Evolutionary conservation across 2,329 filamentous ascomycete species (phyloP).

Genomic region (Talaromyces sp.): DNA sequence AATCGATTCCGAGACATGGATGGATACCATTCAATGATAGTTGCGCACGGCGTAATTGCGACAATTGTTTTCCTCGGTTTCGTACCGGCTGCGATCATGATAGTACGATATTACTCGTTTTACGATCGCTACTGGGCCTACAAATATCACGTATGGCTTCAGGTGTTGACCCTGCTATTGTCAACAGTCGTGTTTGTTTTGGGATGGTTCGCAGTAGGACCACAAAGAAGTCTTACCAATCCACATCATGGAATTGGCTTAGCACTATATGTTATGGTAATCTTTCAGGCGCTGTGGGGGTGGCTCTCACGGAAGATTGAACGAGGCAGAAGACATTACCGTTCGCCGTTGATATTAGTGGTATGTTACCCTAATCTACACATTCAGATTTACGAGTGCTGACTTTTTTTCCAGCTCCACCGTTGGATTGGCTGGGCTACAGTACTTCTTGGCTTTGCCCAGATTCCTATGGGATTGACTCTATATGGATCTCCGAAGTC

Average conservation of each 20-base stretch:
- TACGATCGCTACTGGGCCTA: conserved; percentile 53
- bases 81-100: conserved; percentile 58
- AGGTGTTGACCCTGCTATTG: conserved; percentile 58
- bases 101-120: conserved; percentile 59
- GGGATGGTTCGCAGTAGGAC: conserved; percentile 63
- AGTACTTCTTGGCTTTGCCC: conserved; percentile 76
- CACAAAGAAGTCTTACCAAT: conserved; percentile 58
- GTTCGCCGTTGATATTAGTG: conserved; percentile 57
- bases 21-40: conserved; percentile 57
- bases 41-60: conserved; percentile 59
- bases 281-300: conserved; percentile 58
- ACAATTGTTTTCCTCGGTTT: conserved; percentile 60
- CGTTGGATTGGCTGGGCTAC: conserved; percentile 80
- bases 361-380: conserved; percentile 37
- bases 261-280: conserved; percentile 59
- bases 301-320: conserved; percentile 55
- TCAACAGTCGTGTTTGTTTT: conserved; percentile 61
- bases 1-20: conserved; percentile 60
- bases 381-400: not conserved
- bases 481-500: conserved; percentile 85
- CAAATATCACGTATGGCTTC: conserved; percentile 61
- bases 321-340: conserved; percentile 51
- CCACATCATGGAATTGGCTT: conserved; percentile 66
- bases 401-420: conserved; percentile 59
- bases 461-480: conserved; percentile 83